A percentile compares a stretch with the other conserved stretches of the same genome.
Evolutionary conservation across 768 basidiomycete genomes (phyloP).

Genomic region (Boletus edulis): DNA sequence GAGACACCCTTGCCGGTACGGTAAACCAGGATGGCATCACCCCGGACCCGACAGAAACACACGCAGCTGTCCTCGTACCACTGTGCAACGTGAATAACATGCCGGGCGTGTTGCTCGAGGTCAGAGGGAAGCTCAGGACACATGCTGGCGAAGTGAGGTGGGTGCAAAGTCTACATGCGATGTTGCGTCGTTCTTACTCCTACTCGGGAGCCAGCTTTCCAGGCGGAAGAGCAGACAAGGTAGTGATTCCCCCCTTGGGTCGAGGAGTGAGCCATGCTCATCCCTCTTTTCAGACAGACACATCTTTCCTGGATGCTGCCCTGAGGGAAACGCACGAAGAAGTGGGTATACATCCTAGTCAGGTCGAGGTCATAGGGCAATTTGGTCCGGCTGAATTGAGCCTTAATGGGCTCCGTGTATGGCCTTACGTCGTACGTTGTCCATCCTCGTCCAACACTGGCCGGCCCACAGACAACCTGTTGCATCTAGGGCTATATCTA

Average conservation of each 20-base stretch:
- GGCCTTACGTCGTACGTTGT: constrained; percentile 73
- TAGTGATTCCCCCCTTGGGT: constrained; percentile 24
- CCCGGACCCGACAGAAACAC: constrained; percentile 31
- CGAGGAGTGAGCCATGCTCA: neutral
- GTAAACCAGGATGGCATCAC: constrained; percentile 14
- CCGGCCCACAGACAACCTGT: neutral
- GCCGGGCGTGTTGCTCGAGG: constrained; percentile 70
- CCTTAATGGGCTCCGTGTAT: constrained; percentile 59
- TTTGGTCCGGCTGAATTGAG: constrained; percentile 62
- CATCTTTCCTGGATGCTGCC: constrained; percentile 54
- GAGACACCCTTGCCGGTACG: constrained; percentile 22
- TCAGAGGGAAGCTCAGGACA: constrained; percentile 59
- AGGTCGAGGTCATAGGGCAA: constrained; percentile 64
- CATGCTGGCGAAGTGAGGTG: constrained; percentile 87
- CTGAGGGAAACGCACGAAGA: constrained; percentile 77
- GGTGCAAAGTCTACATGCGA: constrained; percentile 6
- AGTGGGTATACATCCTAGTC: constrained; percentile 55
- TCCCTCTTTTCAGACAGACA: constrained; percentile 42
- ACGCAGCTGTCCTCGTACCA: constrained; percentile 74
- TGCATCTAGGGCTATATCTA: constrained; percentile 39
- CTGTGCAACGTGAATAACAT: constrained; percentile 68
- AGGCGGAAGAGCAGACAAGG: constrained; percentile 68
- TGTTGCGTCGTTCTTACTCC: neutral
- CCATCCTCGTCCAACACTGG: neutral
- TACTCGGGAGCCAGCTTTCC: constrained; percentile 55